Evolutionary conservation across 495 filamentous ascomycete genomes (phyloP).

Genomic region (Trichoderma parareesei): DNA sequence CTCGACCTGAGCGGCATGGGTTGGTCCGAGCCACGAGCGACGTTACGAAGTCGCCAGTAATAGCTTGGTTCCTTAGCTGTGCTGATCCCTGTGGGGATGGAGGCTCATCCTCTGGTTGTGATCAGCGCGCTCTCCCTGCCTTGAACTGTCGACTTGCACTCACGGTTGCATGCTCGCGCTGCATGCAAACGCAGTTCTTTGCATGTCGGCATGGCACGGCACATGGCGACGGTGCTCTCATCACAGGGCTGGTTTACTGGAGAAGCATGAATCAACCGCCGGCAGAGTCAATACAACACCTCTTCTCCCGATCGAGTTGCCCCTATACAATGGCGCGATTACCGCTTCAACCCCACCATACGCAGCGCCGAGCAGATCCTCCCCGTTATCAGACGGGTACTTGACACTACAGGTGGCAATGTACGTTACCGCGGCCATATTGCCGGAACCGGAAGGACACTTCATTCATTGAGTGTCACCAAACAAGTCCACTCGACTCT

Average conservation of each 20-base stretch:
- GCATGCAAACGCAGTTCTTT: neutral
- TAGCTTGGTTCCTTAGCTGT: neutral
- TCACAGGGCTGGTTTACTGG: neutral
- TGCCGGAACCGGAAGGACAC: neutral
- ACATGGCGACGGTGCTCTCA: constrained; percentile 3
- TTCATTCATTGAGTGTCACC: neutral
- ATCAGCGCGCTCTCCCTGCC: neutral
- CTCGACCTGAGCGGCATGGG: neutral
- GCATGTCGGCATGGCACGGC: neutral
- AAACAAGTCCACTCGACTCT: neutral
- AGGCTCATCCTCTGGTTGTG: neutral
- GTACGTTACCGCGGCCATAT: neutral
- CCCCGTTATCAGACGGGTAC: neutral
- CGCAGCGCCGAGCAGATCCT: constrained; percentile 2
- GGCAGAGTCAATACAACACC: neutral
- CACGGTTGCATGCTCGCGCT: neutral
- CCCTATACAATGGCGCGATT: neutral
- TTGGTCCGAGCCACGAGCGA: neutral
- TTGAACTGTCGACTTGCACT: neutral
- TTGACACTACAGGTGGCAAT: neutral
- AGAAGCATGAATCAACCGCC: neutral
- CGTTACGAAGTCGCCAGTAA: neutral
- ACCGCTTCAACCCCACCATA: neutral
- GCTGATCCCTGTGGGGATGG: neutral
- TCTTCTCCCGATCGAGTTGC: neutral